Base-by-base conservation (phyloP, 768 basidiomycete species). In the Fomitopsis serialis region DNA sequence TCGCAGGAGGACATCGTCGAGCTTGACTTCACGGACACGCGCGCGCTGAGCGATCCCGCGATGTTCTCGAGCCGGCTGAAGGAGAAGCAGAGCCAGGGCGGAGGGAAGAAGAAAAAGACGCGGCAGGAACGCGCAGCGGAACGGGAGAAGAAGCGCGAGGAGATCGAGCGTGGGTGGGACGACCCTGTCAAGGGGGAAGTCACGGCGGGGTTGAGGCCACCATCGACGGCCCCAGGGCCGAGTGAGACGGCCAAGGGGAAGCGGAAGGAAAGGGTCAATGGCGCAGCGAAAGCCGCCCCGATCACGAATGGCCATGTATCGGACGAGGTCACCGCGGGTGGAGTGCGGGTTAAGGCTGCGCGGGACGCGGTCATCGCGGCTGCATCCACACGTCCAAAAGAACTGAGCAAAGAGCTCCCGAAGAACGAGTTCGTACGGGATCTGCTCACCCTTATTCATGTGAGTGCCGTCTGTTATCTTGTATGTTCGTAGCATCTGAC, bases 11-110 rank as follows among this genome's bases (percentile, higher is more conserved):
- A 78, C 5, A 79, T 90, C 23, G 77, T 89, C 10, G 88, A 89
- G 65, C 79, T 90, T 48, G 85, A 87, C 64, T 90, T 87, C 61
- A 76, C 76, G 5, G 88, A 89, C 52, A 89, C 78, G 42, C 83
- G 85, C 53, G 81, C 84, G 21, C 66, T 90, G 61, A 87, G 85
- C 63, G 82, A 89, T 58, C 79, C 81, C 2, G 77, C 76, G 45
- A 76, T 78, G 10, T 87, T 86, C 60, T 68, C 68, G 27, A 53
- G 52, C 10, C 61, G 60, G 6, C 55, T 60, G 19, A 59, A 59
- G 43, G 61, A 61, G 52, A 64, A 60, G 55, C 52, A 58, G 52
- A 45, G 57, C 51, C 55, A 55, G 56, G 40, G 53, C 23, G 67
- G 67, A 61, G 74, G 68, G 54, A 56, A 68, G 54, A 59, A 59